Conservation (phyloP, 164 flowering plant genomes). For the Pachysandra terminalis region DNA sequence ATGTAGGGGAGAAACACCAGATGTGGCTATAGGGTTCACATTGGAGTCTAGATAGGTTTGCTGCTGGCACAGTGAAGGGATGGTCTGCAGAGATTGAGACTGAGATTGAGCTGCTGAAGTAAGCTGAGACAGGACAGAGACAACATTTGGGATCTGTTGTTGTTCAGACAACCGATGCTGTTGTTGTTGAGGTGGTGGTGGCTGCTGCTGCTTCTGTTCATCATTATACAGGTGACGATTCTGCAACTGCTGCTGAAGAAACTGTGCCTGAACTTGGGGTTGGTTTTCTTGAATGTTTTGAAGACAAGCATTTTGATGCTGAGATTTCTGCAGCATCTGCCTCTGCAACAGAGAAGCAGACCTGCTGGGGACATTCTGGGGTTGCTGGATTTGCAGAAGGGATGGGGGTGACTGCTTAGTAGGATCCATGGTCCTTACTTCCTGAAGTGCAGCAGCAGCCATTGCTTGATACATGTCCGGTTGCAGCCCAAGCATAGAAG, state of each 20-base stretch:
- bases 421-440: slow-evolving; percentile 25
- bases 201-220: slow-evolving; percentile 15
- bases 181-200: slow-evolving; percentile 12
- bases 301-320: slow-evolving; percentile 35
- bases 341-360: slow-evolving; percentile 19
- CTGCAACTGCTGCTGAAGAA: slow-evolving; percentile 22
- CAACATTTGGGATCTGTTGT: slow-evolving; percentile 27
- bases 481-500: slow-evolving; percentile 26
- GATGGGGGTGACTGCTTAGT: slow-evolving; percentile 18
- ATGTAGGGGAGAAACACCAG: slow-evolving; percentile 50
- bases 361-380: slow-evolving; percentile 17
- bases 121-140: slow-evolving; percentile 35
- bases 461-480: slow-evolving; percentile 30
- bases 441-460: slow-evolving; percentile 33
- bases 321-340: slow-evolving; percentile 46
- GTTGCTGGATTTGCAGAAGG: slow-evolving; percentile 14
- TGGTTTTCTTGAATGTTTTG: slow-evolving; percentile 36
- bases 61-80: slow-evolving; percentile 44
- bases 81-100: slow-evolving; percentile 34
- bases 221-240: slow-evolving; percentile 17
- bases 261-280: slow-evolving; percentile 21
- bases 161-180: slow-evolving; percentile 30
- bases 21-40: slow-evolving; percentile 31
- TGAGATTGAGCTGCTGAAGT: slow-evolving; percentile 40
- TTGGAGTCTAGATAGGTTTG: slow-evolving; percentile 45